Evolutionary conservation across 2,329 filamentous ascomycete species (phyloP).

Genomic region (Bipolaris sorokiniana): DNA sequence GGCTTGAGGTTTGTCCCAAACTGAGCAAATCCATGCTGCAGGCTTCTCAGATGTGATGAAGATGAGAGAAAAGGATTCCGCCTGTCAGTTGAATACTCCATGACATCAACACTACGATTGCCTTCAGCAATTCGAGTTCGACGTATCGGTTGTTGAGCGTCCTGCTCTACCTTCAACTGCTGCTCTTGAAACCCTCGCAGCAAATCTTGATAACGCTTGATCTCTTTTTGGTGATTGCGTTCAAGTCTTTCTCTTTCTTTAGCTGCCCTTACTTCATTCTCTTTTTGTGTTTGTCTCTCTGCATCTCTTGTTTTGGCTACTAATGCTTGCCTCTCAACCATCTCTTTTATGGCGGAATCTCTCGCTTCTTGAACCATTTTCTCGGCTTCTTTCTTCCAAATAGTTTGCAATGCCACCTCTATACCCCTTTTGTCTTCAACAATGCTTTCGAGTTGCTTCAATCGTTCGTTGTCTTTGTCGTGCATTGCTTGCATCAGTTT

Average conservation of each 20-base stretch:
- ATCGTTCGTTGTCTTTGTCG: background rate
- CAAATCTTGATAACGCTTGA: constrained; percentile 2
- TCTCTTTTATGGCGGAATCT: background rate
- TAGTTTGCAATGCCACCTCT: background rate
- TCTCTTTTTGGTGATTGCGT: background rate
- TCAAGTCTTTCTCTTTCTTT: background rate
- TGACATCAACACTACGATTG: constrained; percentile 26
- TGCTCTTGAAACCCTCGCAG: constrained; percentile 1
- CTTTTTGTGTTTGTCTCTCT: background rate
- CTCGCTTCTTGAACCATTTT: background rate
- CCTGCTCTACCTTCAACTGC: background rate
- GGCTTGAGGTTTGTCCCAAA: background rate
- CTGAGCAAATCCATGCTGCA: background rate
- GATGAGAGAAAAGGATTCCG: background rate
- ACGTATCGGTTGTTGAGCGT: constrained; percentile 5
- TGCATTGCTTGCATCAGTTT: constrained; percentile 6
- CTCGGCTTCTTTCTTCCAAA: background rate
- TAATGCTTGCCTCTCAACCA: background rate
- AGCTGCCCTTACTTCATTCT: background rate
- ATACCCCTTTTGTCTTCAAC: background rate
- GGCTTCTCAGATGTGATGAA: background rate
- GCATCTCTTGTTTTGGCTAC: background rate
- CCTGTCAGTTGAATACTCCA: constrained; percentile 21
- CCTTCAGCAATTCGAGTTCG: constrained; percentile 22
- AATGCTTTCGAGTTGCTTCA: constrained; percentile 3